A percentile compares a stretch with the other conserved stretches of the same genome.
These are phyloP conservation scores for Physocladia obscura DNA, from an alignment of 192 early-diverging fungal genomes.

Conservation along the genomic window DNA sequence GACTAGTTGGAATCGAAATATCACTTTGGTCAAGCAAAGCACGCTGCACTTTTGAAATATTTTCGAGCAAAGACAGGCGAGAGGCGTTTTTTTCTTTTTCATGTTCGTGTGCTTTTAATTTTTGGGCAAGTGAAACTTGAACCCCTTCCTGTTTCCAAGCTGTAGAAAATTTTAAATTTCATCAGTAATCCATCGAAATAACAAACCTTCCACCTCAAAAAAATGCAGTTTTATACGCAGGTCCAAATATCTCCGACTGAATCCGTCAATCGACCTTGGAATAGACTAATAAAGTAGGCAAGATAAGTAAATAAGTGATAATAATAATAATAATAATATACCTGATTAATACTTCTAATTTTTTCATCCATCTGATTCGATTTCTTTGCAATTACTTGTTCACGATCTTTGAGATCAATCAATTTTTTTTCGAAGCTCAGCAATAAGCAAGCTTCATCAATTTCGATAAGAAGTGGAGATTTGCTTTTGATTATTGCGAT, in stretches of 20 bases:
- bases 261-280: constrained; percentile 32
- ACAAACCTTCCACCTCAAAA: constrained; percentile 41
- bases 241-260: constrained; percentile 36
- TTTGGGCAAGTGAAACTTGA: neutral
- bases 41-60: constrained; percentile 17
- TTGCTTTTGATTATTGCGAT: neutral
- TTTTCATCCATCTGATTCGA: constrained; percentile 39
- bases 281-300: constrained; percentile 26
- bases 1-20: constrained; percentile 5
- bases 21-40: constrained; percentile 15
- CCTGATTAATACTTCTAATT: constrained; percentile 39
- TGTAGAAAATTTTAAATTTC: neutral
- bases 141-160: constrained; percentile 16
- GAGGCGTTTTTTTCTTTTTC: neutral
- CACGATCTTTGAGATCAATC: constrained; percentile 3
- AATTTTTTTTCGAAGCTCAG: constrained; percentile 15
- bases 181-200: too few relatives aligned
- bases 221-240: constrained; percentile 33
- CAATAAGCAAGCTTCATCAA: too few relatives aligned
- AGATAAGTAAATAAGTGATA: neutral
- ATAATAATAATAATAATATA: neutral
- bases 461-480: too few relatives aligned
- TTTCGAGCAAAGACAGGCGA: constrained; percentile 16
- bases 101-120: constrained; percentile 1
- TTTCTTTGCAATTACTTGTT: constrained; percentile 11